Evolutionary conservation across 1,284 basidiomycete species (phyloP), one percentile per base, ranked within the genome.

Genomic region (Naganishia sp.): DNA sequence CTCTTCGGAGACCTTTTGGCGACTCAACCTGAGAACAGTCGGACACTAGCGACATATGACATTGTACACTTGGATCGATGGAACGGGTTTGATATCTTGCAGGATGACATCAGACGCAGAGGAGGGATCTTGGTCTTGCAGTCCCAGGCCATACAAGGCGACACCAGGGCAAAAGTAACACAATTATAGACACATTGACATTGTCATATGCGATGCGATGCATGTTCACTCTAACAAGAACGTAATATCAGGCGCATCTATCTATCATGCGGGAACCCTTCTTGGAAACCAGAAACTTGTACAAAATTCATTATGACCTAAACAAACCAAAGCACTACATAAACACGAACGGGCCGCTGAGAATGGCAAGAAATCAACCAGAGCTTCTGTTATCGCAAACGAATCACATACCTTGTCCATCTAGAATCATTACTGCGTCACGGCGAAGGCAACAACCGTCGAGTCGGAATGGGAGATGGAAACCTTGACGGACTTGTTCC

Each of bases 401-500:
- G 15, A 13, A 33, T 10, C 10, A 6, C 15, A 54, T 45, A 64
- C 50, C 25, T 52, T 36, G 46, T 31, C 18, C 46, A 36, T 39
- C 46, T 36, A 61, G 21, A 36, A 57, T 36, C 28, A 59, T 56
- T 75, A 75, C 69, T 79, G 76, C 54, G 79, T 78, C 31, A 80
- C 77, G 36, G 79, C 79, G 63, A 80, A 80, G 0, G 79, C 79
- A 44, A 80, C 77, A 31, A 79, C 79, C 18, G 75, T 74, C 49
- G 75, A 70, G 67, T 80, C 79, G 56, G 78, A 79, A 82, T 99
- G 95, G 73, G 90, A 93, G 73, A 99, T 83, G 43, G 93, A 96
- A 67, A 99, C 82, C 55, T 84, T 84, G 77, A 97, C 84, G 54
- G 87, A 88, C 82, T 90, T 91, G 60, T 81, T 83, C 25, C 84